Percentiles rank a stretch among this genome's conserved stretches.
Evolutionary conservation across 768 basidiomycete species (phyloP).

Genomic region (Leccinum uliginosum): DNA sequence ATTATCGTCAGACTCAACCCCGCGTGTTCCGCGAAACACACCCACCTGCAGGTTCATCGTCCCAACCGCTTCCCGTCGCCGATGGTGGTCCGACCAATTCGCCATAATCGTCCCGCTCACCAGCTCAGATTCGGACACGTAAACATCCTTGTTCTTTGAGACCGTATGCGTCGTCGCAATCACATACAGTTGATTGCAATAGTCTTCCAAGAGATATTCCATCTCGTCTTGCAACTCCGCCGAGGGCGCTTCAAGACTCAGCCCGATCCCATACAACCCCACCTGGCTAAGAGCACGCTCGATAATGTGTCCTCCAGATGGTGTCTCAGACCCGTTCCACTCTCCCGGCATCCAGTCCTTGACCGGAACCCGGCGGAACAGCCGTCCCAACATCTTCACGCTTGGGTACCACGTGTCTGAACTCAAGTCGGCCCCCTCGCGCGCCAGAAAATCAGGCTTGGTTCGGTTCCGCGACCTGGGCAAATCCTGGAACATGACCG

Average conservation of each 20-base stretch:
- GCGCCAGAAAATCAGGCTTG: conserved; percentile 44
- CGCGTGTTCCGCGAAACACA: neutral
- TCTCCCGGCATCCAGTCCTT: conserved; percentile 29
- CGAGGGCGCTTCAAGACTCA: conserved; percentile 21
- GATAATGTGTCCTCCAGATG: conserved; percentile 28
- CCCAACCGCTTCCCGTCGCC: conserved; percentile 35
- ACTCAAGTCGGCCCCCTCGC: conserved; percentile 31
- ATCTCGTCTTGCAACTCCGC: conserved; percentile 35
- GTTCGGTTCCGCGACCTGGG: conserved; percentile 25
- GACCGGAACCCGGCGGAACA: conserved; percentile 43
- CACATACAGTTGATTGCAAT: conserved; percentile 29
- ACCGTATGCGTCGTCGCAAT: conserved; percentile 36
- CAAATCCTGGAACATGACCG: conserved; percentile 34
- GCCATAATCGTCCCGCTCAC: conserved; percentile 45
- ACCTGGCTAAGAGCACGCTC: conserved; percentile 21
- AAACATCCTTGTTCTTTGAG: conserved; percentile 32
- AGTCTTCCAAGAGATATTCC: conserved; percentile 34
- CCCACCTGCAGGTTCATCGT: conserved; percentile 44
- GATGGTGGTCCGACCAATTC: conserved; percentile 39
- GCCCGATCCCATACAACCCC: conserved; percentile 31
- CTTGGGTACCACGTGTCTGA: conserved; percentile 36
- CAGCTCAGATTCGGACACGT: conserved; percentile 39
- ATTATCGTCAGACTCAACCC: conserved; percentile 3
- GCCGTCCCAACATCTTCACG: conserved; percentile 37
- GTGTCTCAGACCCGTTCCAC: conserved; percentile 14